Base-by-base conservation (phyloP, 208 protist genomes). In the Leishmania amazonensis region DNA sequence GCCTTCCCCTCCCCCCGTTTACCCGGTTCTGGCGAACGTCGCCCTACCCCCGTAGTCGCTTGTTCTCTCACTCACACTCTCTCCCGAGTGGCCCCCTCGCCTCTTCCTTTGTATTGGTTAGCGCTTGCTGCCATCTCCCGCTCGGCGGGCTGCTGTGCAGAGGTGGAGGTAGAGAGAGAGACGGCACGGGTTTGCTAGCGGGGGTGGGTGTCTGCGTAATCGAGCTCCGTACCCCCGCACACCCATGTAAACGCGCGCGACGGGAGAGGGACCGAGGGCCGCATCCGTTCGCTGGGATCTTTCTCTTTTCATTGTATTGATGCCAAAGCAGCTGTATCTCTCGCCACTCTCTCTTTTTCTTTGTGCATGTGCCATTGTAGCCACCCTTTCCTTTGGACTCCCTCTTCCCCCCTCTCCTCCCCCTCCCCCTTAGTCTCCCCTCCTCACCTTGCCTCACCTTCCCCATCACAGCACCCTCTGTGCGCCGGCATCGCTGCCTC, bases 251-350 rank as follows among this genome's bases (percentile, higher is more conserved):
- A 38, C 21, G 19, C 40, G 42, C 21, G 42, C 17, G 19, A 49
- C 9, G 21, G 21, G 21, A 28, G 24, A 45, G n/a, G 17, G 38
- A 73, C 28, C 49, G 42, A 73, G 67, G 24, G 67, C 19, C 42
- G 45, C 70, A 17, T 53, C 45, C 76, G 49, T 80, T 53, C 15
- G 13, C 58, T 83, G 77, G 28, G 1, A 15, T 75, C 35, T 80
- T 62, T 74, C 73, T 68, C 74, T 62, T 65, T 79, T 47, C 54
- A 42, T 81, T 51, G 13, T 74, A 5, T 53, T 38, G 70, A 7
- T 38, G 45, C 40, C 17, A 24, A 24, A 51, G 70, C 38, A 74
- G 70, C 45, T 28, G 70, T 53, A 9, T 74, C n/a, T 35, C 28
- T 4, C 28, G 21, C 57, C 7, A 11, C 9, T 7, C 62, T 21